These are phyloP conservation scores for Pyrenula massariospora DNA, from an alignment of 495 filamentous ascomycete genomes.

Conservation along the genomic window DNA sequence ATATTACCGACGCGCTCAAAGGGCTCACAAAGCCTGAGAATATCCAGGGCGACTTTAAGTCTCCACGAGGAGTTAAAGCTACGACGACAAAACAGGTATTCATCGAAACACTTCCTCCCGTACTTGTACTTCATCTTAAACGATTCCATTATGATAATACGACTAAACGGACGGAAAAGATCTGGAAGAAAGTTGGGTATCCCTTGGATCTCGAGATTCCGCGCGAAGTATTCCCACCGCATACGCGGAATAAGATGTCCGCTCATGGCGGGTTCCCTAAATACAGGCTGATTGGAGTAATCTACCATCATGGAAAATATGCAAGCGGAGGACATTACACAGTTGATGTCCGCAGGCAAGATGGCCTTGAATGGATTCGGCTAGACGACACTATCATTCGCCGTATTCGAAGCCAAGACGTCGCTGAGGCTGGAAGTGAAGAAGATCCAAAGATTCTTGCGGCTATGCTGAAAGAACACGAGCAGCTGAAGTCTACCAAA, in stretches of 20 bases:
- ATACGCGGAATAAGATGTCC: slow-evolving; percentile 51
- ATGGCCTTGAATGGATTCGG: slow-evolving; percentile 87
- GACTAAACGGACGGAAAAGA: slow-evolving; percentile 83
- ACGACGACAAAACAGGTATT: slow-evolving; percentile 86
- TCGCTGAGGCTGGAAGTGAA: slow-evolving; percentile 74
- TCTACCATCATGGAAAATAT: slow-evolving; percentile 96
- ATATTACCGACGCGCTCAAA: slow-evolving; percentile 84
- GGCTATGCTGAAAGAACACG: slow-evolving; percentile 51
- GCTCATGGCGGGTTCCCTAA: slow-evolving; percentile 56
- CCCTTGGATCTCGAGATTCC: slow-evolving; percentile 91
- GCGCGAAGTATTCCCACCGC: slow-evolving; percentile 74
- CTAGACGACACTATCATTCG: slow-evolving; percentile 88
- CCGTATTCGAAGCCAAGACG: slow-evolving; percentile 77
- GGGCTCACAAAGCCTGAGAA: slow-evolving; percentile 73
- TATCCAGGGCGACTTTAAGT: slow-evolving; percentile 78
- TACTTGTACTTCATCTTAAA: slow-evolving; percentile 91
- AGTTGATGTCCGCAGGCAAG: slow-evolving; percentile 87
- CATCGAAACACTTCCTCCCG: slow-evolving; percentile 84
- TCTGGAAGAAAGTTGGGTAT: slow-evolving; percentile 97
- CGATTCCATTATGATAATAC: slow-evolving; percentile 89
- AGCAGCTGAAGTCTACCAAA: slow-evolving; percentile 41
- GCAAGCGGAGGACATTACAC: slow-evolving; percentile 95
- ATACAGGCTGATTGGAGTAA: slow-evolving; percentile 80
- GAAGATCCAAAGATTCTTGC: slow-evolving; percentile 63
- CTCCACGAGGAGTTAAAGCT: slow-evolving; percentile 62